Base-by-base conservation (phyloP, 1,284 basidiomycete genomes). In the Ustilago nuda region DNA sequence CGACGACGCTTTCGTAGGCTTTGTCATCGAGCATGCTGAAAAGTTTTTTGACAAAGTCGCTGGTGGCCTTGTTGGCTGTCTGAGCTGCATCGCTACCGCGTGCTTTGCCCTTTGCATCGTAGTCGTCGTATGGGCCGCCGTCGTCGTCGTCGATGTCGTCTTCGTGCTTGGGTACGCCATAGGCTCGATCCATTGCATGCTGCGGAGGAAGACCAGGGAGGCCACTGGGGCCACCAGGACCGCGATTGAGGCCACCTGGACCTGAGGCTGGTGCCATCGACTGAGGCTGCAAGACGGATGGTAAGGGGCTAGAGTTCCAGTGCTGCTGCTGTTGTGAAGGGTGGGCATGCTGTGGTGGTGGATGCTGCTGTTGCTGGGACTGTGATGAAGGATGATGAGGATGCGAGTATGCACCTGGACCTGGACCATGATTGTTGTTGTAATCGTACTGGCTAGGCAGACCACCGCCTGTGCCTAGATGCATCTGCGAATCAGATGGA, bases 31-130 rank as follows among this genome's bases (percentile, higher is more conserved):
- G 90, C 93, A 95, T 95, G 84, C 93, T 94, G 73, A 81, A 96
- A 15, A 98, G 88, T 87, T 95, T 95, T 88, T 94, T 97, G 84
- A 98, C 95, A 87, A 98, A 98, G 87, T 98, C 95, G 76, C 86
- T 80, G 1, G 81, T 76, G 39, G 74, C 72, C 59, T 79, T 81
- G 69, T 66, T 72, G 52, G 61, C 56, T 17, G 56, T 46, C 48
- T 66, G 66, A 4, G 45, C 56, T 17, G 45, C 62, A 41, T 70
- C 70, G n/a, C 30, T 60, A 4, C 51, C 66, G 7, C 70, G 60
- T 2, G 35, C 56, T 23, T 71, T 72, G 48, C 66, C 62, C 41
- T 73, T 72, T 19, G 27, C 19, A n/a, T 77, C 70, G 41, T 58
- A 63, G 32, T 73, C 75, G 23, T 77, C 71, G 60, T 61, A 66